A percentile compares a stretch with the other conserved stretches of the same genome.
Evolutionary conservation across 208 protist genomes (phyloP).

Genomic region (Wallacemonas sp.): DNA sequence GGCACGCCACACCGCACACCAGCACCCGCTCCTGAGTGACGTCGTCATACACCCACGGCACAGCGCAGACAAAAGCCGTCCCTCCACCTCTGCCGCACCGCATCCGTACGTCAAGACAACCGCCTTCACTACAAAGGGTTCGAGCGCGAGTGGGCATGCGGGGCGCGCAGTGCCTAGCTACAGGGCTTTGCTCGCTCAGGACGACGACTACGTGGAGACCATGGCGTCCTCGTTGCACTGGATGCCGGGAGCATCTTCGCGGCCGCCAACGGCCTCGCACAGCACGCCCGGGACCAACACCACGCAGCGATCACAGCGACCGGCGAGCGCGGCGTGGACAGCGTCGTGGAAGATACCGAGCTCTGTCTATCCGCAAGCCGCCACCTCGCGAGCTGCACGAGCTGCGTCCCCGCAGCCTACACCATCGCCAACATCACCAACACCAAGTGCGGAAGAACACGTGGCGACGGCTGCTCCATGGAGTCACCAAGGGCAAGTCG

Average conservation of each 20-base stretch:
- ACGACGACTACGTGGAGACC: background rate
- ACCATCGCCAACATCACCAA: conserved; percentile 4
- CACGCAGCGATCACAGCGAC: background rate
- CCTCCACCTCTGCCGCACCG: too few relatives aligned
- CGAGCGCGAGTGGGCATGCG: too few relatives aligned
- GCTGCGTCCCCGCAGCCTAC: too few relatives aligned
- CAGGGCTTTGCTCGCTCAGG: background rate
- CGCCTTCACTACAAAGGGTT: too few relatives aligned
- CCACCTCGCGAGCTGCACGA: background rate
- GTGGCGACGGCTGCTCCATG: too few relatives aligned
- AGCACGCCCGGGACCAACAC: background rate
- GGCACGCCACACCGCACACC: background rate
- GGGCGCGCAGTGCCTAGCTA: background rate
- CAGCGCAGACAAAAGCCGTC: too few relatives aligned
- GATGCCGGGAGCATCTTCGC: background rate
- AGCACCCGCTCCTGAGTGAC: background rate
- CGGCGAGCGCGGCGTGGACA: background rate
- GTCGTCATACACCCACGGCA: background rate
- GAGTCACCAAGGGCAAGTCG: too few relatives aligned
- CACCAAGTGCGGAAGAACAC: too few relatives aligned
- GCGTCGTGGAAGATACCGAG: conserved; percentile 1
- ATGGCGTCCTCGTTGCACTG: background rate
- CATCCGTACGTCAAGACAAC: too few relatives aligned
- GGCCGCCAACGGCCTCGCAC: background rate
- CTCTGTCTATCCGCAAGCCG: background rate